Percentiles rank a stretch among this genome's conserved stretches.
Conservation (phyloP, 1,139 yeast species). For the Yamadazyma sp. region DNA sequence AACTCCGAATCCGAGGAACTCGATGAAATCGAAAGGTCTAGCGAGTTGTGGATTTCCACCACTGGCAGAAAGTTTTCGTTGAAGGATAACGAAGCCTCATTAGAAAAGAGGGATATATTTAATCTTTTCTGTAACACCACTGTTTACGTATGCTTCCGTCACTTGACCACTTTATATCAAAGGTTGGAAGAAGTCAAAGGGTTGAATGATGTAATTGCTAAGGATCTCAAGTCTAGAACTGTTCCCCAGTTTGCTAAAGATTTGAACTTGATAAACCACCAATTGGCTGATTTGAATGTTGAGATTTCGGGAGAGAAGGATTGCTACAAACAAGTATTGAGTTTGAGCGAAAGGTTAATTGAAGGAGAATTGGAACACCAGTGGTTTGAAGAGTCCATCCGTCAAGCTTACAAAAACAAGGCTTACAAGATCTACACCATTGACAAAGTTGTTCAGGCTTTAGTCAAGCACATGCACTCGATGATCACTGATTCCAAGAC, state of each 20-base stretch:
- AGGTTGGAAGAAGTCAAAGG: conserved; percentile 76
- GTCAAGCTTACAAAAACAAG: conserved; percentile 91
- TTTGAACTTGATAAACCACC: conserved; percentile 77
- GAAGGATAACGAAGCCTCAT: conserved; percentile 21
- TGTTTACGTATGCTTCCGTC: conserved; percentile 86
- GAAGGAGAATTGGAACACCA: conserved; percentile 93
- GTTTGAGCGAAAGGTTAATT: conserved; percentile 70
- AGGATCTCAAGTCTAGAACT: conserved; percentile 65
- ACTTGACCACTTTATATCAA: conserved; percentile 76
- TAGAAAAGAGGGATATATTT: conserved; percentile 47
- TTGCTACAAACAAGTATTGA: conserved; percentile 75
- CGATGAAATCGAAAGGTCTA: conserved; percentile 57
- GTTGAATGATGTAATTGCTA: conserved; percentile 63
- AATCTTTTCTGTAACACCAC: conserved; percentile 91
- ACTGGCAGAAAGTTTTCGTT: conserved; percentile 35
- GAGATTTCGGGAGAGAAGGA: conserved; percentile 65
- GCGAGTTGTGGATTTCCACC: conserved; percentile 65
- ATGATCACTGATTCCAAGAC: conserved; percentile 80
- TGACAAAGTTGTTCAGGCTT: conserved; percentile 87
- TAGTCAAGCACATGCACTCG: conserved; percentile 84
- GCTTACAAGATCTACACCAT: conserved; percentile 92
- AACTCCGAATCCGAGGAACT: conserved; percentile 34
- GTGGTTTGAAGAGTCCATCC: conserved; percentile 91
- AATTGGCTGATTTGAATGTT: conserved; percentile 77
- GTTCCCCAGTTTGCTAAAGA: conserved; percentile 86